A percentile compares a stretch with the other conserved stretches of the same genome.
These are phyloP conservation scores for Avena atlantica DNA, from an alignment of 176 grass and related monocot genomes.

Conservation along the genomic window DNA sequence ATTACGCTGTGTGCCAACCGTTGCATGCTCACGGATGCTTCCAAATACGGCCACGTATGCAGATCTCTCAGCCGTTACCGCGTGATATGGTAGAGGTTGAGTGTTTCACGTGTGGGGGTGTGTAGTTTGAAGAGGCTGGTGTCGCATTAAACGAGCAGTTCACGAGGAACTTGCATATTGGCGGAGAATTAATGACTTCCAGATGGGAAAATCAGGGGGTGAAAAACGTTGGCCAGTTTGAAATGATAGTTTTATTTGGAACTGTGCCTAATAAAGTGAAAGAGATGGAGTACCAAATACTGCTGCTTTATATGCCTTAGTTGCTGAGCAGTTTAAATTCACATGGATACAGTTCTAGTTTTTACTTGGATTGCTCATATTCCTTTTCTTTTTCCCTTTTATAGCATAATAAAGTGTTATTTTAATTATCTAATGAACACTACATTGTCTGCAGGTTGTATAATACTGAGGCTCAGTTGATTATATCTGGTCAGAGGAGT, in stretches of 20 bases:
- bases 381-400: background rate
- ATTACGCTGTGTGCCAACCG: background rate
- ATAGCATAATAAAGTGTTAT: background rate
- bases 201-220: background rate
- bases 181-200: background rate
- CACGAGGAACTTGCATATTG: too few species aligned
- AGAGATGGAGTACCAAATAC: background rate
- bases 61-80: background rate
- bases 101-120: background rate
- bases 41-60: background rate
- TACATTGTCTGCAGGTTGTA: slow-evolving; percentile 43
- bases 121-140: background rate
- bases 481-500: background rate
- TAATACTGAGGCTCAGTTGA: background rate
- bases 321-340: background rate
- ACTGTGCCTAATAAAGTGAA: background rate
- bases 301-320: background rate
- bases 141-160: background rate
- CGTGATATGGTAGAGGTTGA: background rate
- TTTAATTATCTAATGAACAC: background rate
- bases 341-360: background rate
- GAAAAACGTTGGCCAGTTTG: background rate
- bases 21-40: background rate
- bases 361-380: background rate
- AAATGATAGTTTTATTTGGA: background rate